phyloP scores from a whole-genome alignment of 2,329 filamentous ascomycete genomes.

The Fusarium stilboides region DNA sequence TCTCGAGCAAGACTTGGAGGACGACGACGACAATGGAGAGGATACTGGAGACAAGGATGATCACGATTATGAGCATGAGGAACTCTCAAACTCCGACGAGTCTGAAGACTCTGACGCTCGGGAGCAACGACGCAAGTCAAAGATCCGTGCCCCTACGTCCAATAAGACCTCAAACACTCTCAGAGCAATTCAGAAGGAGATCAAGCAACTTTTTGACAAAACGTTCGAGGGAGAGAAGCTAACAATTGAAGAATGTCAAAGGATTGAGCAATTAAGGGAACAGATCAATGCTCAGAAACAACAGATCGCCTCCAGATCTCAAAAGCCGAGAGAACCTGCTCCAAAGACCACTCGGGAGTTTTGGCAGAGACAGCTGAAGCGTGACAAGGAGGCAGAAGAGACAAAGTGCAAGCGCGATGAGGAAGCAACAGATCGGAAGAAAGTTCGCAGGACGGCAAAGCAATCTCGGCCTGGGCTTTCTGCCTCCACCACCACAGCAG shows the following conservation, averaged over 20 bases:
- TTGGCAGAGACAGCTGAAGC: background rate
- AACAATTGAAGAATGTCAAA: accelerated
- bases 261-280: background rate
- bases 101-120: background rate
- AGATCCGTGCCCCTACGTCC: accelerated
- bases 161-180: accelerated
- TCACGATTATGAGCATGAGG: background rate
- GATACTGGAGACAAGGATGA: background rate
- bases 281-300: background rate
- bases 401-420: conserved; percentile 9
- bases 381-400: accelerated
- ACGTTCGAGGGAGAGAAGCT: accelerated
- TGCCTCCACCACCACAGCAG: too few species aligned
- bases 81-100: background rate
- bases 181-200: background rate
- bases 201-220: accelerated
- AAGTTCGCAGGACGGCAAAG: background rate
- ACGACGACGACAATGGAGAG: background rate
- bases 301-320: too few species aligned
- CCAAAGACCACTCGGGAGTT: conserved; percentile 2
- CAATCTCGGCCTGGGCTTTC: background rate
- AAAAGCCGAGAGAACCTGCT: background rate
- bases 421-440: background rate
- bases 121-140: background rate
- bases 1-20: background rate